Percentiles rank a stretch among this genome's conserved stretches.
These are phyloP conservation scores for Vinca minor DNA, from an alignment of 257 asterid species.

Conservation along the genomic window DNA sequence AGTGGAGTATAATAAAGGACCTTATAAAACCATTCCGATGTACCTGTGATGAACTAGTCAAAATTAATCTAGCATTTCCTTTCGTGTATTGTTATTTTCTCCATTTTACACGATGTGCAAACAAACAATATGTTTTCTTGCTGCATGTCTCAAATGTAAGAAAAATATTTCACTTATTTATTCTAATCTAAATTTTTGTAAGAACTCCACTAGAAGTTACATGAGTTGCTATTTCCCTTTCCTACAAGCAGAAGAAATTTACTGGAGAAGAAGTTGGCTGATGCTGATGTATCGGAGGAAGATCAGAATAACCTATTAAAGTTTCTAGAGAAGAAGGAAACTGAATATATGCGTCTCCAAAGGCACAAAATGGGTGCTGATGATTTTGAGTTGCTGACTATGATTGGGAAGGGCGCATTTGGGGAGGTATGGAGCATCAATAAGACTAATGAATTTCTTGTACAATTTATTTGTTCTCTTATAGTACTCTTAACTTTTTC, in stretches of 20 bases:
- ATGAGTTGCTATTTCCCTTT: constrained; percentile 5
- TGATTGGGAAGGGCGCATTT: constrained; percentile 98
- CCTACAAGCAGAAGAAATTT: constrained; percentile 55
- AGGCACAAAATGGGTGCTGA: constrained; percentile 95
- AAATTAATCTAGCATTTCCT: background rate
- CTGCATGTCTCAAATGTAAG: background rate
- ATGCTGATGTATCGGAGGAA: constrained; percentile 98
- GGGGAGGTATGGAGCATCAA: constrained; percentile 65
- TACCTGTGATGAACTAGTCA: background rate
- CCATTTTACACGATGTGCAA: background rate
- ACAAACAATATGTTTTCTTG: background rate
- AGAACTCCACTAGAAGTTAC: background rate
- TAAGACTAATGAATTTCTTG: too few species aligned
- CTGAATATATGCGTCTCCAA: constrained; percentile 97
- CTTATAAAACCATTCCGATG: background rate
- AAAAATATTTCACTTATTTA: background rate
- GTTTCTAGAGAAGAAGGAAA: constrained; percentile 89
- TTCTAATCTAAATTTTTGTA: background rate
- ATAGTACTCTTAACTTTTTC: too few species aligned
- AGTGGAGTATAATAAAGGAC: background rate
- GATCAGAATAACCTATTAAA: constrained; percentile 83
- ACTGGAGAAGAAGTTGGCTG: constrained; percentile 92
- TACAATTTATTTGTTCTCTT: too few species aligned
- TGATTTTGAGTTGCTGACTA: constrained; percentile 87
- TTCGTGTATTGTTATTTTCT: background rate